Conservation (phyloP, 345 rosid species). For the Populus simonii region DNA sequence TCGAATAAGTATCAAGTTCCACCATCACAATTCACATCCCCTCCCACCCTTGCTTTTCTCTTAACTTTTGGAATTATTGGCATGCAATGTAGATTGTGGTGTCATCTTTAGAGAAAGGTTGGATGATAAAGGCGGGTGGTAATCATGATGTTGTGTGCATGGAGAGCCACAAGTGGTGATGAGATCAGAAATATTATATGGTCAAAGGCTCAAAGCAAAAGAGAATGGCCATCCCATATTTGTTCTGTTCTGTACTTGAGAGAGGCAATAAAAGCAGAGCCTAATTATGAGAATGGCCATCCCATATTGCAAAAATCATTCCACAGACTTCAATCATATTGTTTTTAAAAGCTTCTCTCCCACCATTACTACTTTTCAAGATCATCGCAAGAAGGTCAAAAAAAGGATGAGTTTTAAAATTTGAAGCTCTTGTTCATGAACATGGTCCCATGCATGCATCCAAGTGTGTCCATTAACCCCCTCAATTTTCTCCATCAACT, state of each 20-base stretch:
- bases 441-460: slow-evolving; percentile 15
- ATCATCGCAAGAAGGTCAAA: slow-evolving; percentile 25
- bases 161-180: slow-evolving; percentile 23
- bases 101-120: slow-evolving; percentile 12
- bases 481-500: slow-evolving; percentile 13
- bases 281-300: slow-evolving; percentile 32
- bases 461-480: slow-evolving; percentile 17
- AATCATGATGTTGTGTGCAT: slow-evolving; percentile 36
- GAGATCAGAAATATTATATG: slow-evolving; percentile 28
- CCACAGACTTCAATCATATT: slow-evolving; percentile 34
- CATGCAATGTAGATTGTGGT: neutral
- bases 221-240: neutral
- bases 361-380: slow-evolving; percentile 27
- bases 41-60: neutral
- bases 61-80: neutral
- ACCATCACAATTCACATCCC: neutral
- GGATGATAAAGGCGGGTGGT: slow-evolving; percentile 9
- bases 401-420: slow-evolving; percentile 21
- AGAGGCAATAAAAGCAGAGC: slow-evolving; percentile 34
- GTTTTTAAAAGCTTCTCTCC: slow-evolving; percentile 19
- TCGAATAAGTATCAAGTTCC: neutral
- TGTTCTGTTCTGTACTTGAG: slow-evolving; percentile 38
- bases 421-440: slow-evolving; percentile 30
- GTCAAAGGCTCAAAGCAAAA: slow-evolving; percentile 48
- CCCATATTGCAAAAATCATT: slow-evolving; percentile 41